Percentiles rank a stretch among this genome's conserved stretches.
These are phyloP conservation scores for Colletotrichum melonis DNA, from an alignment of 2,329 filamentous ascomycete species.

Conservation along the genomic window DNA sequence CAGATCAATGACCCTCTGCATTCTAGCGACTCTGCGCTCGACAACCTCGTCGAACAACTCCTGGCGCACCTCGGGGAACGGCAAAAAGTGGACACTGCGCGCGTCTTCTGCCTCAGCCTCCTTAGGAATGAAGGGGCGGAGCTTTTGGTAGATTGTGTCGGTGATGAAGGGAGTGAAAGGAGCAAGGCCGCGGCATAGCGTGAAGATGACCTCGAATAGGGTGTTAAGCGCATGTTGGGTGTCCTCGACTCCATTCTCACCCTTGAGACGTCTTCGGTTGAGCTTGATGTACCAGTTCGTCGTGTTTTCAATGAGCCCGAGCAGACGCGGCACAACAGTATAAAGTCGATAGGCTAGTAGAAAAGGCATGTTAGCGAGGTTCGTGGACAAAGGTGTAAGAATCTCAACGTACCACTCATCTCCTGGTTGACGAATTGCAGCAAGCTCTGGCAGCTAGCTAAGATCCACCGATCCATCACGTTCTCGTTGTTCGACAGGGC, in stretches of 20 bases:
- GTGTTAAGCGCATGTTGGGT: slow-evolving; percentile 93
- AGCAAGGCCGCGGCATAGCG: slow-evolving; percentile 86
- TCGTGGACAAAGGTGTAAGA: background rate
- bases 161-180: slow-evolving; percentile 97
- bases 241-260: slow-evolving; percentile 86
- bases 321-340: slow-evolving; percentile 88
- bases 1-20: slow-evolving; percentile 97
- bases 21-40: slow-evolving; percentile 86
- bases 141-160: slow-evolving; percentile 90
- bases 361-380: background rate
- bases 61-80: slow-evolving; percentile 88
- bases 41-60: slow-evolving; percentile 89
- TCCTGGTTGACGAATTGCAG: slow-evolving; percentile 92
- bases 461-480: slow-evolving; percentile 96
- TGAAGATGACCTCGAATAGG: slow-evolving; percentile 92
- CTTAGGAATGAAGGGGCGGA: slow-evolving; percentile 85
- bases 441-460: slow-evolving; percentile 91
- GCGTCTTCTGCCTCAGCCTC: slow-evolving; percentile 75
- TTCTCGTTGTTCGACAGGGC: slow-evolving; percentile 84
- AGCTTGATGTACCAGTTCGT: slow-evolving; percentile 99
- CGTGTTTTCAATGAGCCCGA: slow-evolving; percentile 89
- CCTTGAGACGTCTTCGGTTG: slow-evolving; percentile 91
- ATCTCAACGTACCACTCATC: slow-evolving; percentile 75
- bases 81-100: slow-evolving; percentile 91
- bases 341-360: slow-evolving; percentile 78